These are phyloP conservation scores for Penicillium maclennaniae DNA, from an alignment of 495 filamentous ascomycete genomes.

Conservation along the genomic window DNA sequence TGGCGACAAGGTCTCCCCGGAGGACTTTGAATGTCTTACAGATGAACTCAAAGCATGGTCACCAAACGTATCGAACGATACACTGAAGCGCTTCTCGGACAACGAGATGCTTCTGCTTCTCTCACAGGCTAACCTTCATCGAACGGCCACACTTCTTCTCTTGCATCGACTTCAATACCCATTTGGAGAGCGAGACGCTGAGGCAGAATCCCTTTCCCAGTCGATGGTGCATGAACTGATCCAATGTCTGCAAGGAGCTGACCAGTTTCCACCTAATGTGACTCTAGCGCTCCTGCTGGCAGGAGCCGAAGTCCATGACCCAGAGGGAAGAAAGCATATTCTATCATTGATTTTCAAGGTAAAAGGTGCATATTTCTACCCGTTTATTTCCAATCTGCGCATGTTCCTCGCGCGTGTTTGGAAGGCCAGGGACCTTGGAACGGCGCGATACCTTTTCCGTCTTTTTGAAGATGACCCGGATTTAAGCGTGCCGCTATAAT, in stretches of 20 bases:
- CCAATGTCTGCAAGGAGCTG: slow-evolving; percentile 1
- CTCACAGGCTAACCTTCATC: slow-evolving; percentile 5
- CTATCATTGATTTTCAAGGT: slow-evolving; percentile 4
- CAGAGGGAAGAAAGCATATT: neutral
- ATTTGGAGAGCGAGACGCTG: slow-evolving; percentile 5
- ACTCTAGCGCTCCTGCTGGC: slow-evolving; percentile 3
- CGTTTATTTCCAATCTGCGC: slow-evolving; percentile 7
- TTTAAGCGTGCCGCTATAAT: slow-evolving; percentile 7
- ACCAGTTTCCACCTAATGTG: slow-evolving; percentile 5
- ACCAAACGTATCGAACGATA: neutral
- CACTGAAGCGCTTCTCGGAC: neutral
- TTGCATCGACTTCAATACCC: slow-evolving; percentile 7
- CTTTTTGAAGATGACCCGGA: slow-evolving; percentile 6
- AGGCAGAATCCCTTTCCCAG: slow-evolving; percentile 1
- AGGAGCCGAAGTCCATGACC: slow-evolving; percentile 5
- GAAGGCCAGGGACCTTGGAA: slow-evolving; percentile 6
- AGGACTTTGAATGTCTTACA: neutral
- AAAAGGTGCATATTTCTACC: slow-evolving; percentile 5
- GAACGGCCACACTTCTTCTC: slow-evolving; percentile 2
- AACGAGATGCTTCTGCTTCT: slow-evolving; percentile 6
- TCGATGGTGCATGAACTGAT: slow-evolving; percentile 1
- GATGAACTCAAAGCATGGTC: neutral
- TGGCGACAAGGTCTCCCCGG: neutral
- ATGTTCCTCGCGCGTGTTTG: slow-evolving; percentile 9
- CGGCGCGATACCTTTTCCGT: slow-evolving; percentile 6